phyloP scores from a whole-genome alignment of 306 rosid genomes.

The Begonia fuchsioides region DNA sequence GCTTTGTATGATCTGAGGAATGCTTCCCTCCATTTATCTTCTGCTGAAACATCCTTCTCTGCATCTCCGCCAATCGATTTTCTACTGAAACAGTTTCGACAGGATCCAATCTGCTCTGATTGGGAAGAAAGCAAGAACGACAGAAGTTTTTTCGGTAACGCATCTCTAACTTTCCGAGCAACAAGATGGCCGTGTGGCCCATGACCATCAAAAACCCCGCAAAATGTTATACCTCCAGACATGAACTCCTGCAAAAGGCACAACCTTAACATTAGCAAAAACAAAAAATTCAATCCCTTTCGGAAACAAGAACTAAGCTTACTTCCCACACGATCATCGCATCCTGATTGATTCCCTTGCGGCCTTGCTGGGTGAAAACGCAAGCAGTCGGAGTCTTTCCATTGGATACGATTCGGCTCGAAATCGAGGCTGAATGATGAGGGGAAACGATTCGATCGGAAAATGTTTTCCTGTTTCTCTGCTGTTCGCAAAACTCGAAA shows the following conservation, averaged over 20 bases:
- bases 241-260: constrained; percentile 50
- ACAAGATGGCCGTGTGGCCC: constrained; percentile 94
- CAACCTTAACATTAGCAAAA: constrained; percentile 1
- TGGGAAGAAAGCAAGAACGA: constrained; percentile 52
- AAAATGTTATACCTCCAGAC: constrained; percentile 64
- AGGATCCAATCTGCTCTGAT: constrained; percentile 31
- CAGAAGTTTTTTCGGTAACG: constrained; percentile 53
- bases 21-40: constrained; percentile 78
- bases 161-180: constrained; percentile 82
- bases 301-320: constrained; percentile 11
- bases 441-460: constrained; percentile 51
- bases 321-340: constrained; percentile 99
- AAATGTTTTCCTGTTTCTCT: constrained; percentile 61
- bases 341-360: constrained; percentile 90
- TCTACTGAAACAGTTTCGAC: constrained; percentile 36
- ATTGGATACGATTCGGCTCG: constrained; percentile 54
- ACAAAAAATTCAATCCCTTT: neutral
- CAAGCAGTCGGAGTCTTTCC: constrained; percentile 82
- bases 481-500: constrained; percentile 21
- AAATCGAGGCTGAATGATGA: constrained; percentile 46
- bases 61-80: constrained; percentile 25
- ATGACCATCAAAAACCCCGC: constrained; percentile 93
- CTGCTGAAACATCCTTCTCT: constrained; percentile 42
- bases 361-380: constrained; percentile 83
- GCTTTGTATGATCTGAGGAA: constrained; percentile 75